Evolutionary conservation across 164 flowering plant species (phyloP).

Genomic region (Santalum album): DNA sequence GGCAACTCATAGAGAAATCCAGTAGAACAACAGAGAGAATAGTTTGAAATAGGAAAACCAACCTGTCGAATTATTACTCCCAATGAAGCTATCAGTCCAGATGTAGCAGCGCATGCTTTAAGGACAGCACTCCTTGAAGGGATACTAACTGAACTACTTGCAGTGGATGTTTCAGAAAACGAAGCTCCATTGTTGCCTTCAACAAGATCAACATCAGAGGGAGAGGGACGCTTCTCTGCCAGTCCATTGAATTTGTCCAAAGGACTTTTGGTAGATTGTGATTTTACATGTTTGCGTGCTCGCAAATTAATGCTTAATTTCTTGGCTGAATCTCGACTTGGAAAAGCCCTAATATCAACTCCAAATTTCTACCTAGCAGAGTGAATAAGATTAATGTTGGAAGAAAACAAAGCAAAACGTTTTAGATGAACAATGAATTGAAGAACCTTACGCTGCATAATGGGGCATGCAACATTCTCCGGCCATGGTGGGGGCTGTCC

Average conservation of each 20-base stretch:
- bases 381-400: neutral
- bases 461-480: constrained; percentile 10
- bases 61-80: constrained; percentile 73
- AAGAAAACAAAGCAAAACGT: neutral
- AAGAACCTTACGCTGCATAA: constrained; percentile 21
- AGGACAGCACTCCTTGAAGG: constrained; percentile 57
- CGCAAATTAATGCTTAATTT: constrained; percentile 23
- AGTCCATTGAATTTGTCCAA: constrained; percentile 12
- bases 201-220: constrained; percentile 12
- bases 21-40: neutral
- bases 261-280: constrained; percentile 6
- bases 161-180: constrained; percentile 14
- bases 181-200: constrained; percentile 11
- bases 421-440: neutral
- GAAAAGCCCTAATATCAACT: constrained; percentile 26
- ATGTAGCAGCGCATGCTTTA: constrained; percentile 66
- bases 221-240: constrained; percentile 6
- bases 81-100: constrained; percentile 49
- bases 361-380: constrained; percentile 20
- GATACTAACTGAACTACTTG: constrained; percentile 6
- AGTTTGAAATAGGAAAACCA: neutral
- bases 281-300: constrained; percentile 11
- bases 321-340: constrained; percentile 32
- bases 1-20: neutral
- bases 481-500: constrained; percentile 5